Conservation (phyloP, 768 basidiomycete species). For the Pholiota microspora region DNA sequence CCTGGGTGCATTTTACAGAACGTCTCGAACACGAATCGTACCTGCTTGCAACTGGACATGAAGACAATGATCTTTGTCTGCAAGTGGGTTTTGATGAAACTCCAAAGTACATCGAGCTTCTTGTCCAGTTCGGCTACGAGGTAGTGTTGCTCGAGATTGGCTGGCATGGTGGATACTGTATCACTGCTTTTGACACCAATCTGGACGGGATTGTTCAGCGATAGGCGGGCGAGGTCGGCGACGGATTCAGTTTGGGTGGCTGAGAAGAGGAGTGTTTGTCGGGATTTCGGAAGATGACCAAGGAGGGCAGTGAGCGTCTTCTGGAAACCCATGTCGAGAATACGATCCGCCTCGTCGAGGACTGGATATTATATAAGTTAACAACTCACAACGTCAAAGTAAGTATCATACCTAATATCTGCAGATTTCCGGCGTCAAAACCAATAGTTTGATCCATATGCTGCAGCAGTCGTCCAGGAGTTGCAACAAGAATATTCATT, state of each 20-base stretch:
- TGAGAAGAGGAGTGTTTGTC: slow-evolving; percentile 95
- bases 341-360: slow-evolving; percentile 95
- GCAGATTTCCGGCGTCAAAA: slow-evolving; percentile 89
- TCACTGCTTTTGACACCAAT: slow-evolving; percentile 55
- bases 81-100: slow-evolving; percentile 92
- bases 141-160: slow-evolving; percentile 86
- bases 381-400: neutral
- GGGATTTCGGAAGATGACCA: slow-evolving; percentile 85
- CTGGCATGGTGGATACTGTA: slow-evolving; percentile 62
- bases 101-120: slow-evolving; percentile 91
- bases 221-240: slow-evolving; percentile 84
- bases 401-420: slow-evolving; percentile 70
- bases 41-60: slow-evolving; percentile 93
- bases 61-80: slow-evolving; percentile 92
- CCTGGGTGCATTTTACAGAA: slow-evolving; percentile 97
- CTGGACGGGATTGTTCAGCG: slow-evolving; percentile 76
- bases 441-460: slow-evolving; percentile 99
- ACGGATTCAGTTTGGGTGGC: slow-evolving; percentile 95
- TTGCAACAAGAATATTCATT: slow-evolving; percentile 99
- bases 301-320: slow-evolving; percentile 87
- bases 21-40: slow-evolving; percentile 93
- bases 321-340: slow-evolving; percentile 95
- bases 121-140: slow-evolving; percentile 77
- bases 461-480: slow-evolving; percentile 90
- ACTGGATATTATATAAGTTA: slow-evolving; percentile 43